Evolutionary conservation across 495 filamentous ascomycete species (phyloP), one percentile per base, ranked within the genome.

Genomic region (Aspergillus sparsus): DNA sequence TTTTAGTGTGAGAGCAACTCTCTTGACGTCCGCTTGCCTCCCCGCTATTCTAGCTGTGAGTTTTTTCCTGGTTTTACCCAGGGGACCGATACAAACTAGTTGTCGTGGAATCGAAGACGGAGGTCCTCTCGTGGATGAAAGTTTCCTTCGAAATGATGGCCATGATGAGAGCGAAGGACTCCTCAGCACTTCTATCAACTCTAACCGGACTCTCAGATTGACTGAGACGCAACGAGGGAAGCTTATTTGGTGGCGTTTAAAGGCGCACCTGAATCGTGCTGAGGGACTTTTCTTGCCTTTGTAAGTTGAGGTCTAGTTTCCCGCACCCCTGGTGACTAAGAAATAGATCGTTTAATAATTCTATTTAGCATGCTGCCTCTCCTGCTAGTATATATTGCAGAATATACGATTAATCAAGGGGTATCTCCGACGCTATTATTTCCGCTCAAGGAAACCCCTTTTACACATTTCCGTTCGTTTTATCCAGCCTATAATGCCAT

Each of bases 361-460:
- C 54, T 64, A 33, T 61, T 58, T 41, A 88, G 91, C 68, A 97
- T 98, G 91, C 77, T 96, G 3, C 94, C 94, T 0, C 80, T 98
- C 9, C 77, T 97, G 42, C 76, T 98, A 27, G 94, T 98, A 55
- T 98, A 96, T 69, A 82, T 96, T 41, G 90, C 92, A 53, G 94
- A 98, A 78, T 98, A 97, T 70, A 93, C 90, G 60, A 96, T 97
- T 73, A 97, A 97, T 75, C 91, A 94, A 75, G 92, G 91, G 41
- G 89, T 98, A 39, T 80, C 89, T 0, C 94, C 93, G 0, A 96
- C 90, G 0, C 80, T 97, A 10, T 84, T 98, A 36, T 98, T 96
- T 71, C 91, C 92, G 0, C 74, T 97, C 9, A 65, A 80, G 1
- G 73, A 80, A 6, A 87, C 87, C 0, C 93, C 93, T 1, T 97